These are phyloP conservation scores for Alternaria brassicicola DNA, from an alignment of 2,329 filamentous ascomycete species.

Conservation along the genomic window DNA sequence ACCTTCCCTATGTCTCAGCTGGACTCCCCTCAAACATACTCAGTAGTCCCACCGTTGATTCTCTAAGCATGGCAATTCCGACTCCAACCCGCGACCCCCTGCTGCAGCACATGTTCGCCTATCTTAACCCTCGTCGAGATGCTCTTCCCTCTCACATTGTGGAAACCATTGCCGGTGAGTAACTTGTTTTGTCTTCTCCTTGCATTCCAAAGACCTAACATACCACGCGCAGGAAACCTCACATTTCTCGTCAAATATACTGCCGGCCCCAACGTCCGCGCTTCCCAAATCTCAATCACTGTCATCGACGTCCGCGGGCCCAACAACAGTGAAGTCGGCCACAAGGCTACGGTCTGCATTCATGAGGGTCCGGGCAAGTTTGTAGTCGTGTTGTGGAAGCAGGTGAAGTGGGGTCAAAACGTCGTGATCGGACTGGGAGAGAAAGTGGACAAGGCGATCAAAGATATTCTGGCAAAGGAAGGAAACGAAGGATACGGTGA, in stretches of 20 bases:
- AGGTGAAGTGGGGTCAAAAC: slow-evolving; percentile 3
- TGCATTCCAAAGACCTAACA: not conserved
- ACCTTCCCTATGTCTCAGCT: not conserved
- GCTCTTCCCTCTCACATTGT: not conserved
- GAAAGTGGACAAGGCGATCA: slow-evolving; percentile 11
- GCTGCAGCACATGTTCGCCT: slow-evolving; percentile 9
- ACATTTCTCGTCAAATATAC: slow-evolving; percentile 12
- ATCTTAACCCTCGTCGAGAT: slow-evolving; percentile 2
- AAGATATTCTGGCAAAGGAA: not conserved
- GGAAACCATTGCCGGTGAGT: slow-evolving; percentile 3
- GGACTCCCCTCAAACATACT: not conserved
- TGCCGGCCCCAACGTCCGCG: not conserved
- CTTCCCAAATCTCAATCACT: slow-evolving; percentile 4
- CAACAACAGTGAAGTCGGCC: slow-evolving; percentile 6
- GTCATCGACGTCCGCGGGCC: slow-evolving; percentile 8
- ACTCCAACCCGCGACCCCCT: slow-evolving; percentile 1
- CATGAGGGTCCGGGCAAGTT: slow-evolving; percentile 5
- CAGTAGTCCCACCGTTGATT: not conserved
- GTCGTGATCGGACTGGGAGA: slow-evolving; percentile 5
- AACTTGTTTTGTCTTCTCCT: not conserved
- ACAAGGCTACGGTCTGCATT: slow-evolving; percentile 8
- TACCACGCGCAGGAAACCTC: slow-evolving; percentile 3
- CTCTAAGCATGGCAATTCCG: not conserved
- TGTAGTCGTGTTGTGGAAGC: slow-evolving; percentile 2
- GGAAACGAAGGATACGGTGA: slow-evolving; percentile 3